These are phyloP conservation scores for Nitzschia sp. DNA, from an alignment of 108 stramenopile species.

Conservation along the genomic window DNA sequence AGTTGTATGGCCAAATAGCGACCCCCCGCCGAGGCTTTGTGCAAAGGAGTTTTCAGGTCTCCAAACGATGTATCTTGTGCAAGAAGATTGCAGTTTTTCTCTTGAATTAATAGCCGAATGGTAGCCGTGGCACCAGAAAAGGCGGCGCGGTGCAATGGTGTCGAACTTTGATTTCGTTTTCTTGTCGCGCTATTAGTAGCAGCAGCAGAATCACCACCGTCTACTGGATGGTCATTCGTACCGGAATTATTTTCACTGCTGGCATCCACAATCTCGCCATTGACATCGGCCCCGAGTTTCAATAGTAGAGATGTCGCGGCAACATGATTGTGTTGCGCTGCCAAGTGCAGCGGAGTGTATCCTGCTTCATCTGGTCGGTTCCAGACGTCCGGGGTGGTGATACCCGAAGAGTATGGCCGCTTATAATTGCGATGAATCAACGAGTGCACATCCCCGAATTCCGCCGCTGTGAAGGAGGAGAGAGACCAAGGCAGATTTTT, in stretches of 20 bases:
- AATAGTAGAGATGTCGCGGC: constrained; percentile 62
- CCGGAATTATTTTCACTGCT: no score
- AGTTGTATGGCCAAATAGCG: constrained; percentile 73
- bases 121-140: constrained; percentile 78
- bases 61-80: constrained; percentile 75
- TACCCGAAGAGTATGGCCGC: no score
- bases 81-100: constrained; percentile 40
- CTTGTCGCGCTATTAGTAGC: not conserved
- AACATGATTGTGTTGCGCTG: constrained; percentile 80
- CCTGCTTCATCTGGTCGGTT: constrained; percentile 16
- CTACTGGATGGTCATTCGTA: no score
- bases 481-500: constrained; percentile 46
- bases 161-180: constrained; percentile 42
- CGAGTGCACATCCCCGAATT: constrained; percentile 71
- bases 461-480: constrained; percentile 83
- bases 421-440: constrained; percentile 37
- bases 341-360: constrained; percentile 67
- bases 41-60: constrained; percentile 73
- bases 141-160: constrained; percentile 81
- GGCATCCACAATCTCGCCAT: constrained; percentile 32
- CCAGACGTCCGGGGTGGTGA: constrained; percentile 1
- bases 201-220: not conserved
- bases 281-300: constrained; percentile 44
- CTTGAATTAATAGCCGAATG: constrained; percentile 64
- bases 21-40: constrained; percentile 86